Base-by-base conservation (phyloP, 1,139 yeast species). In the Cylindricascospora bacillispora region DNA sequence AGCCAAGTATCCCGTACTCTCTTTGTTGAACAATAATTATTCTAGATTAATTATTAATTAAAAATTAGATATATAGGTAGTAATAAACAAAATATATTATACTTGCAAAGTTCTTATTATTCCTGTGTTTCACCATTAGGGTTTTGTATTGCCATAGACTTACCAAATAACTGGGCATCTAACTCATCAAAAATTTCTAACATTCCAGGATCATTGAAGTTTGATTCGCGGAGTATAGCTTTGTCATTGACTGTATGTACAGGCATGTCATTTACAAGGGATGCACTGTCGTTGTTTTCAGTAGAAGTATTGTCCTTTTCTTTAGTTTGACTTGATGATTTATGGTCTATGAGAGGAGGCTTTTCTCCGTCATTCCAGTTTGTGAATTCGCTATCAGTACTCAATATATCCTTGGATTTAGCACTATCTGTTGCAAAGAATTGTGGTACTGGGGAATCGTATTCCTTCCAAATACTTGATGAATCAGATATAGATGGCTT, bases 111-210 rank as follows among this genome's bases (percentile, higher is more conserved):
- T 17, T 25, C 16, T 16, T 25, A 24, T 24, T 24, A 15, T 24
- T 24, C 16, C 18, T 13, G 10, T 5, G n/a, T n/a, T n/a, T n/a
- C n/a, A n/a, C n/a, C n/a, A n/a, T n/a, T n/a, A n/a, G n/a, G n/a
- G n/a, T n/a, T n/a, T n/a, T n/a, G n/a, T n/a, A n/a, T n/a, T 3
- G 94, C 94, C 32, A 82, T 52, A 43, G 78, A 75, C 30, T 80
- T 62, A 1, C 94, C 94, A 59, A 83, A 82, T 10, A 83, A 66
- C 48, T 81, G 89, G 37, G 82, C 70, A 52, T 83, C 94, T 27
- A 82, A 58, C 42, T 76, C 78, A 52, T 82, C 94, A 63, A 82
- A 76, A 13, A 79, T 76, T 4, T 93, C 92, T 2, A 89, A 83
- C 35, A 78, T 64, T 5, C 36, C 21, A 10, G 21, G 21, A 18